These are phyloP conservation scores for Atkinsonella hypoxylon DNA, from an alignment of 2,329 filamentous ascomycete species.

Conservation along the genomic window DNA sequence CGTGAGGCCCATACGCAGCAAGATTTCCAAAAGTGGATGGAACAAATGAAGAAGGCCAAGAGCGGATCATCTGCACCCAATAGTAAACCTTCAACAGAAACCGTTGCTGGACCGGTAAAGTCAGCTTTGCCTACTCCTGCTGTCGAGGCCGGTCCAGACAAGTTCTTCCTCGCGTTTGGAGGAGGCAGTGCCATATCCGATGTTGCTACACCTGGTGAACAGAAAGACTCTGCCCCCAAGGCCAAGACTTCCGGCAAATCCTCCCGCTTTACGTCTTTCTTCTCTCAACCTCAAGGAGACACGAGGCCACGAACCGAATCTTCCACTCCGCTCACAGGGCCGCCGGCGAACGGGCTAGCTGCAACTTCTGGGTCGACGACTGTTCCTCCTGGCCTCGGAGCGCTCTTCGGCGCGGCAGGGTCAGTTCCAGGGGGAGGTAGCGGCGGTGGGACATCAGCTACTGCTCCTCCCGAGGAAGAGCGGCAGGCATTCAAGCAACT, in stretches of 20 bases:
- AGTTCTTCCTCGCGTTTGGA: conserved; percentile 57
- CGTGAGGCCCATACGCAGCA: conserved; percentile 67
- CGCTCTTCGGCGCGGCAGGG: conserved; percentile 2
- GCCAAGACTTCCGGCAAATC: conserved; percentile 51
- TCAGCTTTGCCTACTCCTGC: conserved; percentile 47
- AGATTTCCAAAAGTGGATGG: conserved; percentile 92
- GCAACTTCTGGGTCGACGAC: conserved; percentile 5
- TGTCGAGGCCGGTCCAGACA: conserved; percentile 58
- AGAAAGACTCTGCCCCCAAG: conserved; percentile 29
- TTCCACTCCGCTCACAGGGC: conserved; percentile 28
- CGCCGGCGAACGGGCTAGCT: conserved; percentile 9
- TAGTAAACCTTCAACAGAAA: conserved; percentile 21
- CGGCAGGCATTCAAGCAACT: conserved; percentile 79
- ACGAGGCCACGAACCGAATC: conserved; percentile 36
- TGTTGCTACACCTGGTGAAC: conserved; percentile 39
- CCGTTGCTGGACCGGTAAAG: conserved; percentile 34
- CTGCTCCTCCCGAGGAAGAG: conserved; percentile 46
- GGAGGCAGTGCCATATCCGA: conserved; percentile 28
- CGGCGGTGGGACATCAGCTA: neutral
- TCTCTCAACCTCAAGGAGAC: conserved; percentile 41
- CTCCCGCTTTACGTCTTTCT: conserved; percentile 80
- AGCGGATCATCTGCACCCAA: conserved; percentile 17
- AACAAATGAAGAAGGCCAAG: conserved; percentile 66
- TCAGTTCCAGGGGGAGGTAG: neutral
- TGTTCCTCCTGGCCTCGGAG: conserved; percentile 2